Percentiles rank a stretch among this genome's conserved stretches.
Conservation (phyloP, 148 eudicot species). For the Camellia granthamiana region DNA sequence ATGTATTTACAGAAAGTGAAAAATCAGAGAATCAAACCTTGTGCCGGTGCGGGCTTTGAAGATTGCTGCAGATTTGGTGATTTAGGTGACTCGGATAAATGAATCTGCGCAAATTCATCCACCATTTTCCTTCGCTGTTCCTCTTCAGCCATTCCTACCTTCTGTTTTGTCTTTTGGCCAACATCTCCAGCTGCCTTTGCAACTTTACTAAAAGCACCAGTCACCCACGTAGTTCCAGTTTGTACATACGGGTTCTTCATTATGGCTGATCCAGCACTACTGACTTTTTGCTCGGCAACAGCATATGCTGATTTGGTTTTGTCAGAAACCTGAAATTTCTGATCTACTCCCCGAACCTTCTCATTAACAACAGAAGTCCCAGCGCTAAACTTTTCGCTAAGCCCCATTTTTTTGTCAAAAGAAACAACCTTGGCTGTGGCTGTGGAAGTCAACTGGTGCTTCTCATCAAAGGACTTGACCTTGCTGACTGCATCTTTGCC, state of each 20-base stretch:
- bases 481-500: conserved; percentile 90
- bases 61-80: conserved; percentile 44
- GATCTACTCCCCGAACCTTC: conserved; percentile 83
- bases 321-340: conserved; percentile 87
- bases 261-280: conserved; percentile 75
- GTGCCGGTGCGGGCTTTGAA: conserved; percentile 56
- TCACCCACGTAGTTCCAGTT: conserved; percentile 77
- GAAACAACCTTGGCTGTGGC: conserved; percentile 82
- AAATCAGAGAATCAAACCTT: conserved; percentile 70
- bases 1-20: conserved; percentile 3
- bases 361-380: conserved; percentile 81
- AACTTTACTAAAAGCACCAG: conserved; percentile 75
- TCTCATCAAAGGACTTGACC: conserved; percentile 91
- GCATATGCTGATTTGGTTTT: conserved; percentile 82
- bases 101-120: conserved; percentile 72
- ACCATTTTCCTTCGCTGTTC: conserved; percentile 74
- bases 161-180: conserved; percentile 82
- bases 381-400: conserved; percentile 74
- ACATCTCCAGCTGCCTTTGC: conserved; percentile 90
- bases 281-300: conserved; percentile 78
- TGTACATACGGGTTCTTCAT: conserved; percentile 91
- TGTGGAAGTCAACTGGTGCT: conserved; percentile 76
- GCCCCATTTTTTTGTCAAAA: conserved; percentile 79
- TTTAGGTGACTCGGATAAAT: conserved; percentile 75
- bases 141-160: conserved; percentile 70